A percentile compares a stretch with the other conserved stretches of the same genome.
These are phyloP conservation scores for Cyanidiococcus yangmingshanensis DNA, from an alignment of 23 red algal species.

Conservation along the genomic window DNA sequence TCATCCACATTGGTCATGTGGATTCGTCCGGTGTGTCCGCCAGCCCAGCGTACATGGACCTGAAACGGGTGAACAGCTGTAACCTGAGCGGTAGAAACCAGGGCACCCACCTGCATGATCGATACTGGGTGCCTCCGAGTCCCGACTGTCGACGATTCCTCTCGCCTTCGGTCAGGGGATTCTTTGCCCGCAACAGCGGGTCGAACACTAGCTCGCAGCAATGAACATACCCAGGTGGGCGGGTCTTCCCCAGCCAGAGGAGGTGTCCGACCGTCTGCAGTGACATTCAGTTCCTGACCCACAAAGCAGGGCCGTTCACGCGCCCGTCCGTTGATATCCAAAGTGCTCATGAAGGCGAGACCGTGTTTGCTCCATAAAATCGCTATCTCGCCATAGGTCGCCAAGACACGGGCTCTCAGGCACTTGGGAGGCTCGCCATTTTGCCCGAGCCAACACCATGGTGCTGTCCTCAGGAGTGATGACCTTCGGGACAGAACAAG, in stretches of 20 bases:
- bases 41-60: not conserved
- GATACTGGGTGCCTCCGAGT: not conserved
- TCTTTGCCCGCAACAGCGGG: not conserved
- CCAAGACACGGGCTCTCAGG: not conserved
- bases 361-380: not conserved
- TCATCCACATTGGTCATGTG: constrained; percentile 6
- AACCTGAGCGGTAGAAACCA: not conserved
- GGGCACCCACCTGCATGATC: not conserved
- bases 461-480: not conserved
- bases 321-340: not conserved
- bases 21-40: not conserved
- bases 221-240: not conserved
- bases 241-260: not conserved
- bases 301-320: not conserved
- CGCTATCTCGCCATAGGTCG: not conserved
- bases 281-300: not conserved
- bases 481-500: not conserved
- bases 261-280: not conserved
- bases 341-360: not conserved
- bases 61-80: constrained; percentile 13
- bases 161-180: not conserved
- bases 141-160: not conserved
- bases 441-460: not conserved
- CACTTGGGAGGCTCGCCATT: not conserved
- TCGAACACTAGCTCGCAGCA: not conserved